phyloP scores from a whole-genome alignment of 148 eudicot species.

The Persicaria maculosa region DNA sequence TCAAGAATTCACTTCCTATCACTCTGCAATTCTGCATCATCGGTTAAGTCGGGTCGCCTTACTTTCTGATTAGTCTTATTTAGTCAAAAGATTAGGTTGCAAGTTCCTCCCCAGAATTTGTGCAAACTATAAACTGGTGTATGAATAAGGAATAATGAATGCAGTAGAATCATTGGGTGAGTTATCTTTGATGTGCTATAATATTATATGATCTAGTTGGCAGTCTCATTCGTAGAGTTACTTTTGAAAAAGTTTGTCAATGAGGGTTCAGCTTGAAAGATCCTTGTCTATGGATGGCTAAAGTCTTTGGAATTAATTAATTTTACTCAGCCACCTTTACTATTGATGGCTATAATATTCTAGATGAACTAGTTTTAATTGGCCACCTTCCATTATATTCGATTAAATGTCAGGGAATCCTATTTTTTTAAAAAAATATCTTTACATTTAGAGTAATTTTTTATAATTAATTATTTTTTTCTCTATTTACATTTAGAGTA shows the following conservation, averaged over 20 bases:
- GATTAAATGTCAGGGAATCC: background rate
- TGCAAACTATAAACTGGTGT: background rate
- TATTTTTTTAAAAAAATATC: background rate
- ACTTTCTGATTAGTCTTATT: background rate
- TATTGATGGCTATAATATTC: background rate
- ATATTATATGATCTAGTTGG: too few relatives aligned
- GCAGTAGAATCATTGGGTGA: background rate
- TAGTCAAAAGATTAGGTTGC: background rate
- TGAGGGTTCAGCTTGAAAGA: background rate
- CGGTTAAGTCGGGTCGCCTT: background rate
- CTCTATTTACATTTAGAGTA: constrained; percentile 7
- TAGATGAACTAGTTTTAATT: background rate
- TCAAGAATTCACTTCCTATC: background rate
- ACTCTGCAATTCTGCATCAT: background rate
- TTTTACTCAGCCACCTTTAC: background rate
- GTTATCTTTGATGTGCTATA: background rate
- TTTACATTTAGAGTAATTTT: background rate
- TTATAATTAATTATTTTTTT: constrained; percentile 1
- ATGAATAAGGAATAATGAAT: background rate
- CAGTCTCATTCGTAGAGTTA: background rate
- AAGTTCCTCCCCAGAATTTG: background rate
- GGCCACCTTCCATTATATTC: background rate
- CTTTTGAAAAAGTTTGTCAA: background rate
- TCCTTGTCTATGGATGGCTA: background rate
- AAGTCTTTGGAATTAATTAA: background rate